phyloP scores from a whole-genome alignment of 2,329 filamentous ascomycete genomes.

The Incumbomyces delicatus region DNA sequence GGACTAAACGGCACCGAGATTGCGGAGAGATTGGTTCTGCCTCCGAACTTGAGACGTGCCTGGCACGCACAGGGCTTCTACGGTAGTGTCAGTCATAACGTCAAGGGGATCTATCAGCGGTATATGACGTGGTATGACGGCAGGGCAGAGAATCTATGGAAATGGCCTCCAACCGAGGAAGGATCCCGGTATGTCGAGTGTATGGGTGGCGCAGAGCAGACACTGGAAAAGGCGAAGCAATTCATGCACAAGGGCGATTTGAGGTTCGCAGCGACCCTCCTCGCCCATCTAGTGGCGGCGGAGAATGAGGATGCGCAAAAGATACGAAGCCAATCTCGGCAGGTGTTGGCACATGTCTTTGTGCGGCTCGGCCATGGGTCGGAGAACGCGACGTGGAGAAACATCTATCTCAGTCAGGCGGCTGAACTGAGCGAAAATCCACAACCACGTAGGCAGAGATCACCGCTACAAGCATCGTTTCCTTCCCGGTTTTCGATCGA shows the following conservation, averaged over 20 bases:
- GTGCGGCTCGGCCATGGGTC: too few relatives aligned
- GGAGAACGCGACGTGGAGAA: conserved; percentile 35
- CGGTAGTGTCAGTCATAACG: conserved; percentile 30
- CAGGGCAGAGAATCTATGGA: conserved; percentile 29
- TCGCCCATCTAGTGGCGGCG: conserved; percentile 28
- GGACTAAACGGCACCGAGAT: conserved; percentile 32
- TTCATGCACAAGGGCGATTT: conserved; percentile 25
- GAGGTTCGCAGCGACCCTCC: conserved; percentile 32
- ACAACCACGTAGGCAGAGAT: neutral
- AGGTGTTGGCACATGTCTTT: conserved; percentile 26
- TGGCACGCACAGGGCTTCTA: conserved; percentile 30
- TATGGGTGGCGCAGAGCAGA: conserved; percentile 27
- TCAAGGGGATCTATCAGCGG: conserved; percentile 31
- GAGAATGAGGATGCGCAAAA: conserved; percentile 13
- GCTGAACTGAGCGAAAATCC: conserved; percentile 24
- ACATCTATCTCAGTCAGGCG: conserved; percentile 30
- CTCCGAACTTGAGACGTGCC: conserved; percentile 23
- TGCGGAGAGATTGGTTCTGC: conserved; percentile 29
- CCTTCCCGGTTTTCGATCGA: neutral
- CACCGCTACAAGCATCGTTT: neutral
- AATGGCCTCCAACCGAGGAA: conserved; percentile 27
- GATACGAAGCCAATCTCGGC: conserved; percentile 12
- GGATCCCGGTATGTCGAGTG: conserved; percentile 29
- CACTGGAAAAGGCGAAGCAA: conserved; percentile 25
- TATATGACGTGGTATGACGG: conserved; percentile 28